Evolutionary conservation across 2,329 filamentous ascomycete genomes (phyloP), one percentile per base, ranked within the genome.

Genomic region (Cercospora zeae-maydis): DNA sequence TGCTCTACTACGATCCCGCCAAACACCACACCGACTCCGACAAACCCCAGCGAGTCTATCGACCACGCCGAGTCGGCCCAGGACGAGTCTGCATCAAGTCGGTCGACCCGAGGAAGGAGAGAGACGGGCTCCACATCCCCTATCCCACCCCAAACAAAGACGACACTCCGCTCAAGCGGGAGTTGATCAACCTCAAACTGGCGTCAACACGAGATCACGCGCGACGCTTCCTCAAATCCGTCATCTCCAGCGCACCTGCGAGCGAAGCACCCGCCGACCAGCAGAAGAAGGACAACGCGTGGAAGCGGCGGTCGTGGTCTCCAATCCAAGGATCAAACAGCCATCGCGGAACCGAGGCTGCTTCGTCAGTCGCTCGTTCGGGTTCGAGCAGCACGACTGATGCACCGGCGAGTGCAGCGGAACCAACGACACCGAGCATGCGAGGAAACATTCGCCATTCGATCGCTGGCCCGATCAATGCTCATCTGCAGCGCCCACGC

Each of bases 41-140:
- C 57, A 67, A 67, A 62, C 65, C 67, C 2, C 67, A 58, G 30
- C 65, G 66, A 54, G 76, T 80, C 68, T 84, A 83, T 71, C 79
- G 81, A 70, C 79, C 78, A 61, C 80, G 83, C 67, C 80, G 75
- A 65, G 81, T 83, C 66, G 78, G 84, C 68, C 83, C 82, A 54
- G 83, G 85, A 69, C 83, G 82, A 49, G 85, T 86, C 62, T 82
- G 84, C 72, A 84, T 86, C 62, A 79, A 78, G 65, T 80, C 79
- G 60, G 83, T 81, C 65, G 81, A 75, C 55, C 81, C 67, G 72
- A 81, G 80, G 66, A 67, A 69, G 69, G 53, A 75, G 73, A 71
- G 69, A 59, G 74, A 62, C 39, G 60, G 63, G 21, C 54, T 47
- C 19, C 31, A 61, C 54, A 59, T 64, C 49, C 62, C 59, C 11